phyloP scores from a whole-genome alignment of 805 yeast genomes.

The Schwanniomyces pseudopolymorphus region DNA sequence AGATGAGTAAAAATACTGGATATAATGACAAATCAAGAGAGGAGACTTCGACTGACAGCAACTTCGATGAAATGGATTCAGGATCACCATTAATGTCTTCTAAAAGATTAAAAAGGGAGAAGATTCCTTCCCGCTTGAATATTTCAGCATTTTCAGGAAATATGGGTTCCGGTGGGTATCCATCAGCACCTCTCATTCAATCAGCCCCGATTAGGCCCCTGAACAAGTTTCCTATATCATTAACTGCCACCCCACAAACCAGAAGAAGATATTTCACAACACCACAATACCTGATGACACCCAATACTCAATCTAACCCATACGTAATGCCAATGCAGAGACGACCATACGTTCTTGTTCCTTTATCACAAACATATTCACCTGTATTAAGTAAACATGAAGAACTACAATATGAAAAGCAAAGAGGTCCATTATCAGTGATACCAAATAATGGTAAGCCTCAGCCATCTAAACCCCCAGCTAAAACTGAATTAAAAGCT shows the following conservation, averaged over 20 bases:
- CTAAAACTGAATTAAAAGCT: background rate
- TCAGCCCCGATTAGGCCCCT: slow-evolving; percentile 31
- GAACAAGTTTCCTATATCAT: background rate
- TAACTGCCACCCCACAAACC: background rate
- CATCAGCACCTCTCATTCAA: slow-evolving; percentile 21
- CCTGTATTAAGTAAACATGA: background rate
- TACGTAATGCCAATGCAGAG: slow-evolving; percentile 1
- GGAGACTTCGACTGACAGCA: background rate
- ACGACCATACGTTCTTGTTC: slow-evolving; percentile 1
- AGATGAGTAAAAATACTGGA: slow-evolving; percentile 3
- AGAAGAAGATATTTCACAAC: background rate
- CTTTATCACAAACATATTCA: background rate
- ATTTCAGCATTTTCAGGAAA: slow-evolving; percentile 9
- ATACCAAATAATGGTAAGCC: background rate
- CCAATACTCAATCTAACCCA: background rate
- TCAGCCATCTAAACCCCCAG: too few species aligned
- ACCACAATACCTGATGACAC: background rate
- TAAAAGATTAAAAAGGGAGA: slow-evolving; percentile 31
- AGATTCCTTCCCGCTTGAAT: slow-evolving; percentile 31
- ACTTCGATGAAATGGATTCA: slow-evolving; percentile 1
- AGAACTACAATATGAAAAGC: background rate
- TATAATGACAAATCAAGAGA: slow-evolving; percentile 1
- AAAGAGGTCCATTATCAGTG: background rate
- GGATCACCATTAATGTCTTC: slow-evolving; percentile 16
- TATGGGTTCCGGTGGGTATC: background rate